Conservation (phyloP, 306 rosid species). For the Betula pendula region DNA sequence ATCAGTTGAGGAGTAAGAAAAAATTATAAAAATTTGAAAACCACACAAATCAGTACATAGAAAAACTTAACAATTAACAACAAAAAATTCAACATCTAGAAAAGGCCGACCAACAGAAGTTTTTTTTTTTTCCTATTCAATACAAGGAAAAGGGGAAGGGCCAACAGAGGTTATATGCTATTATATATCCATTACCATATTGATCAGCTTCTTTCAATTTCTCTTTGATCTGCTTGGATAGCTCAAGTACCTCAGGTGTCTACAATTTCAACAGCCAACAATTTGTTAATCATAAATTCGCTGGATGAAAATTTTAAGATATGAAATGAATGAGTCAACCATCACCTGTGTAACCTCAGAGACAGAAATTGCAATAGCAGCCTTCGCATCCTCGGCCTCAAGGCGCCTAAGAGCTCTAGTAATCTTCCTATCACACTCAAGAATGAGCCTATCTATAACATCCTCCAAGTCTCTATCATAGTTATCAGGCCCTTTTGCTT, state of each 20-base stretch:
- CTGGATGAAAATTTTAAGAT: neutral
- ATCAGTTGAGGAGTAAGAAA: neutral
- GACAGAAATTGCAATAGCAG: conserved; percentile 96
- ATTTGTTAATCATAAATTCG: conserved; percentile 1
- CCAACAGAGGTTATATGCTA: neutral
- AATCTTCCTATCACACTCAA: conserved; percentile 95
- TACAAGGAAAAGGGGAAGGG: neutral
- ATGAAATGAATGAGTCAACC: neutral
- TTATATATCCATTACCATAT: conserved; percentile 50
- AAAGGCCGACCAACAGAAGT: neutral
- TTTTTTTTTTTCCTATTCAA: too few relatives aligned
- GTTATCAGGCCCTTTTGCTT: conserved; percentile 65
- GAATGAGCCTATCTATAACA: conserved; percentile 89
- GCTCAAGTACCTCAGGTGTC: conserved; percentile 79
- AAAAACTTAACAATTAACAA: too few relatives aligned
- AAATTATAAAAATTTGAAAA: neutral
- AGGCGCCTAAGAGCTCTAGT: conserved; percentile 92
- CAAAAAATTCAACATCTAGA: neutral
- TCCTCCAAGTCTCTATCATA: conserved; percentile 96
- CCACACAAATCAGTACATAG: neutral
- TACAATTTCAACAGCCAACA: conserved; percentile 39
- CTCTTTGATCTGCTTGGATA: conserved; percentile 81
- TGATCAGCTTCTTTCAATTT: conserved; percentile 91
- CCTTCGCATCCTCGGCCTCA: conserved; percentile 97
- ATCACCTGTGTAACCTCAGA: conserved; percentile 90